These are phyloP conservation scores for Phaeotremella skinneri DNA, from an alignment of 768 basidiomycete species.

Conservation along the genomic window DNA sequence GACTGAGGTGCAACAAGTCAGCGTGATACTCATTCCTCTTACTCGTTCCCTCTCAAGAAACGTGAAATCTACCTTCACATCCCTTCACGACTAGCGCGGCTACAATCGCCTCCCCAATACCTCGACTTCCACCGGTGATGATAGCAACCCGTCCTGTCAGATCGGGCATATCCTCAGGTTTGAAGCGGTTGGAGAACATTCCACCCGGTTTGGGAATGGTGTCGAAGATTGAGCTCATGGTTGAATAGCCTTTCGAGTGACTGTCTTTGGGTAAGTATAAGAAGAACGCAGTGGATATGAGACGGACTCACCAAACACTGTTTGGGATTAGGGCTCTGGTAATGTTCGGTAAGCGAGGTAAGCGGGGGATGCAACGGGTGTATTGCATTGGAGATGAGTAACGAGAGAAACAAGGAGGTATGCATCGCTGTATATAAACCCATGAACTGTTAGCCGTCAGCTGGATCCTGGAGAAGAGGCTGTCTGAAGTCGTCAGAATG, in stretches of 20 bases:
- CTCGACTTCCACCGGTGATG: constrained; percentile 57
- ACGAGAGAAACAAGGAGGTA: background rate
- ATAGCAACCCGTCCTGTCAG: constrained; percentile 57
- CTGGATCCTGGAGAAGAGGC: too few relatives aligned
- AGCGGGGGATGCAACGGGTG: background rate
- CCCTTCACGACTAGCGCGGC: constrained; percentile 38
- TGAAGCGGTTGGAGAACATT: constrained; percentile 47
- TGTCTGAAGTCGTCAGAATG: background rate
- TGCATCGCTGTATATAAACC: background rate
- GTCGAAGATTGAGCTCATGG: background rate
- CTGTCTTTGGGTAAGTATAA: too few relatives aligned
- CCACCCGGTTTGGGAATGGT: constrained; percentile 30
- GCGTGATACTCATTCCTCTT: background rate
- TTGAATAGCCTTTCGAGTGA: constrained; percentile 15
- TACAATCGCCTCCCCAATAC: constrained; percentile 42
- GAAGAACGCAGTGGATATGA: too few relatives aligned
- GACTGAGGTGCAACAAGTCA: constrained; percentile 23
- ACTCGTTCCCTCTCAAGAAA: background rate
- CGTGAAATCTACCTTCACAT: constrained; percentile 26
- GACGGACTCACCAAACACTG: too few relatives aligned
- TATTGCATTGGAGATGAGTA: background rate
- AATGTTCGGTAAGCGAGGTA: too few relatives aligned
- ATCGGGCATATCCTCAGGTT: constrained; percentile 55
- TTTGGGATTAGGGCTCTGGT: too few relatives aligned
- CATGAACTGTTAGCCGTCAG: background rate